A percentile compares a stretch with the other conserved stretches of the same genome.
phyloP scores from a whole-genome alignment of 169 alveolate species.

The Neospora caninum region DNA sequence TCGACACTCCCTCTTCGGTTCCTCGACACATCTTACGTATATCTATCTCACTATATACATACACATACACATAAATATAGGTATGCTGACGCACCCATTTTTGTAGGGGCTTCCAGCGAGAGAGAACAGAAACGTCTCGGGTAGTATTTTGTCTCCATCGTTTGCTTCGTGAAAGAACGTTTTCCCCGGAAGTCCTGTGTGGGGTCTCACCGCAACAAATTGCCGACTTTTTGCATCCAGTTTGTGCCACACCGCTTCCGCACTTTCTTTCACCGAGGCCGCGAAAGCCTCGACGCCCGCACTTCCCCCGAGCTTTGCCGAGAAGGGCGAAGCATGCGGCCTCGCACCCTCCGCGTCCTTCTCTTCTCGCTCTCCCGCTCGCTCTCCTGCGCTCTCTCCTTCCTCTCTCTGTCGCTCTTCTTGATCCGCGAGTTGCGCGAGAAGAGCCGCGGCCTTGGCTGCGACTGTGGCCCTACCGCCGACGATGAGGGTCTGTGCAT shows the following conservation, averaged over 20 bases:
- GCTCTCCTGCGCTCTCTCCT: neutral
- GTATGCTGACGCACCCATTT: too few relatives aligned
- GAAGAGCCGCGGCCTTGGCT: conserved; percentile 10
- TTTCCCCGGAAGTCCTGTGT: too few relatives aligned
- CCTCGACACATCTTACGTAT: too few relatives aligned
- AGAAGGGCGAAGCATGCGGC: neutral
- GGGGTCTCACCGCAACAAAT: conserved; percentile 30
- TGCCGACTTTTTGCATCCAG: conserved; percentile 22
- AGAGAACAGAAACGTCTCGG: too few relatives aligned
- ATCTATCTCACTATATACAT: too few relatives aligned
- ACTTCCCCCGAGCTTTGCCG: conserved; percentile 13
- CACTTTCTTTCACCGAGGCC: neutral
- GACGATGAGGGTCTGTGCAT: neutral
- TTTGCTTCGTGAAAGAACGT: too few relatives aligned
- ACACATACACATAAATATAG: too few relatives aligned
- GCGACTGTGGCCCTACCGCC: conserved; percentile 28
- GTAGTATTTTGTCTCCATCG: too few relatives aligned
- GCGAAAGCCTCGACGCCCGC: neutral
- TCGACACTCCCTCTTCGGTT: too few relatives aligned
- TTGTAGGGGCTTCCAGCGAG: too few relatives aligned
- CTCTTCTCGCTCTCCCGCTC: neutral
- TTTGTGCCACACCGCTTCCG: conserved; percentile 41
- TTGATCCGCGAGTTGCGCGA: neutral
- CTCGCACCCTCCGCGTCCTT: neutral
- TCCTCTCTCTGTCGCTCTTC: neutral